Conservation (phyloP, 2,329 filamentous ascomycete species). For the Calonectria leucothoes region DNA sequence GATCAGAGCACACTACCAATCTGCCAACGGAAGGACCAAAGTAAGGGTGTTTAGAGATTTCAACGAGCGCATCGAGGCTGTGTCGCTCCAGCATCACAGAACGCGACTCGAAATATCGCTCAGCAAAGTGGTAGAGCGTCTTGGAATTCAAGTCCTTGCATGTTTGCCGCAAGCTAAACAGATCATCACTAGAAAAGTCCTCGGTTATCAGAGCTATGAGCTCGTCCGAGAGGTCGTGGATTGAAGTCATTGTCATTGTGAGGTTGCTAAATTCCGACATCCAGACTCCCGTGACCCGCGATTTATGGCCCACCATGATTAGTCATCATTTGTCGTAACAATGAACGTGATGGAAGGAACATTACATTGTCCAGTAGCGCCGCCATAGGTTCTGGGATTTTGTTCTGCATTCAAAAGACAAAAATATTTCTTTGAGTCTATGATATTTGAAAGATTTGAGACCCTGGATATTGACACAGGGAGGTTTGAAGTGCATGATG, state of each 20-base stretch:
- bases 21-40: not conserved
- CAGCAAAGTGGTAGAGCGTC: not conserved
- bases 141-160: not conserved
- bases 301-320: not conserved
- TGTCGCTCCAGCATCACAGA: not conserved
- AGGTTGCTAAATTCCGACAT: not conserved
- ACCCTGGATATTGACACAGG: no score
- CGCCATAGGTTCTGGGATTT: not conserved
- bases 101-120: not conserved
- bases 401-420: no score
- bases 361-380: not conserved
- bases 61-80: not conserved
- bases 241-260: not conserved
- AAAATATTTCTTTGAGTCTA: no score
- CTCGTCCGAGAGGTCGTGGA: not conserved
- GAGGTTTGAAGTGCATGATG: no score
- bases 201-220: not conserved
- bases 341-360: no score
- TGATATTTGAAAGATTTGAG: no score
- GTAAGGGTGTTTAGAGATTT: not conserved
- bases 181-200: not conserved
- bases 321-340: not conserved
- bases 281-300: not conserved
- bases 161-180: not conserved
- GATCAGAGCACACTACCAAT: not conserved